Base-by-base conservation (phyloP, 257 asterid genomes). In the Solanum ossicruentum region DNA sequence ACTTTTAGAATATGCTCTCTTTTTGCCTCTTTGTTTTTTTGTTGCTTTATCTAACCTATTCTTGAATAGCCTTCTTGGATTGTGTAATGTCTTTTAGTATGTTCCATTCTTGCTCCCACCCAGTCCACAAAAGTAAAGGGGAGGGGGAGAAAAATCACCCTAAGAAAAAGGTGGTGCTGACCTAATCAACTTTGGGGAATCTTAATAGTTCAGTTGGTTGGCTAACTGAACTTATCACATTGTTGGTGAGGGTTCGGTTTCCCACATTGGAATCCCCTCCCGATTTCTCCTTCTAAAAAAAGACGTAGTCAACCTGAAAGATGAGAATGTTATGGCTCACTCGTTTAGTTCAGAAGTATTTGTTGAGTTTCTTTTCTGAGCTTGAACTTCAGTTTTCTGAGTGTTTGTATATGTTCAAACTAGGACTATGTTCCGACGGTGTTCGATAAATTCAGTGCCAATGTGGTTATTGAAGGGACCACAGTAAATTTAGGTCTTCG, bases 381-480 rank as follows among this genome's bases (percentile, higher is more conserved):
- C 69, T 70, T 80, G 28, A 41, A 16, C 55, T 73, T 67, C 20
- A 60, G 17, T 75, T 43, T 70, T 57, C 20, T 51, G 73, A 52
- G 43, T 32, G 21, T 56, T 23, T 49, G 3, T 28, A 52, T 65
- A 28, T 87, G 85, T 89, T 80, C 83, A 81, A 86, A 90, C 86
- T 88, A 95, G 98, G 98, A 95, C 84, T 95, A 95, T 61, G 87
- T 95, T 82, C 98, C 98, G 8, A 95, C 98, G 11, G 98, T 95
- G 86, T 95, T 95, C 85, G 98, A 95, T 85, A 95, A 95, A 92
- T 95, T 96, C 92, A 96, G 99, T 85, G 99, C 99, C 85, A 94
- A 96, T 90, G 99, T 96, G 90, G 97, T 93, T 10, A 97, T 93
- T 86, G 99, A 96, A 89, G 96, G 98, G 83, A 94, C 93, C 84